A percentile compares a stretch with the other conserved stretches of the same genome.
Conservation (phyloP, 139 green algal species). For the Yamagishiella unicocca region DNA sequence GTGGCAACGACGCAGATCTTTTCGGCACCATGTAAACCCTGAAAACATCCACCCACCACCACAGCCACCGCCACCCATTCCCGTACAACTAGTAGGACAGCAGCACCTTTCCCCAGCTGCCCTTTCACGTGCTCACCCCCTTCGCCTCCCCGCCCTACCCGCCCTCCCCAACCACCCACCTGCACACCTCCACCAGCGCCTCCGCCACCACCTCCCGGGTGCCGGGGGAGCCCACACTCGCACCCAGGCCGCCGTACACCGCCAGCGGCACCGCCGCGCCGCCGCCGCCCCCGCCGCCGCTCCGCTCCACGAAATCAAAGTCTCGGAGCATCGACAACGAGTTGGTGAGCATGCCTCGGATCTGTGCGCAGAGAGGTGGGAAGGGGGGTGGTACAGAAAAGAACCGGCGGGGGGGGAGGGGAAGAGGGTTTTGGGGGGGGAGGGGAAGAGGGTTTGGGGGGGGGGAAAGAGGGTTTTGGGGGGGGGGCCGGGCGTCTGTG, state of each 20-base stretch:
- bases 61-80: too few species aligned
- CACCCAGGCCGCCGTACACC: conserved; percentile 38
- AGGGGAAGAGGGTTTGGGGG: not conserved
- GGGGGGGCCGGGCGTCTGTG: not conserved
- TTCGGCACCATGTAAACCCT: too few species aligned
- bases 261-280: conserved; percentile 17
- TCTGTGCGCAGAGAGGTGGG: not conserved
- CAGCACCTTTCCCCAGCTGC: too few species aligned
- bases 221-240: conserved; percentile 30
- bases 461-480: not conserved
- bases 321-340: conserved; percentile 52
- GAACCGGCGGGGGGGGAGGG: too few species aligned
- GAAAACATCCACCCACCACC: too few species aligned
- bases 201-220: conserved; percentile 45
- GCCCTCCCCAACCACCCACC: conserved; percentile 16
- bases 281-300: not conserved
- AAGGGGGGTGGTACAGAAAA: too few species aligned
- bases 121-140: too few species aligned
- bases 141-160: not conserved
- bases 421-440: too few species aligned
- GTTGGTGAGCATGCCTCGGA: conserved; percentile 32
- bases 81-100: too few species aligned
- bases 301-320: conserved; percentile 30
- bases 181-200: conserved; percentile 18
- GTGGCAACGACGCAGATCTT: too few species aligned